phyloP scores from a whole-genome alignment of 73 alveolate species.

The Halteria grandinella region DNA sequence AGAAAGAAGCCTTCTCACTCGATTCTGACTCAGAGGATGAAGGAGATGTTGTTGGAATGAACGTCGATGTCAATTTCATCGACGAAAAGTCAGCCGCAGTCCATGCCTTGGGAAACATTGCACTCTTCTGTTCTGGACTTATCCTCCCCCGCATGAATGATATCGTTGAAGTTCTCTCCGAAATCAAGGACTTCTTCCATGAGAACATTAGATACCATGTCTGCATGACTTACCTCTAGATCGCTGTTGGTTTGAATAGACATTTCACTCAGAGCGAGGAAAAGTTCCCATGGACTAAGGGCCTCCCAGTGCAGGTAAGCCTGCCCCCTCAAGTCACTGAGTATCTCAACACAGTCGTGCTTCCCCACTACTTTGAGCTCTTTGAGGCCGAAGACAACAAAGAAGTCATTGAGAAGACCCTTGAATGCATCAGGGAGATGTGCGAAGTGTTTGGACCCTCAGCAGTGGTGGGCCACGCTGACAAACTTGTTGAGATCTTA shows the following conservation, averaged over 20 bases:
- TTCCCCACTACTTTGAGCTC: constrained; percentile 44
- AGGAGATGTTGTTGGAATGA: constrained; percentile 68
- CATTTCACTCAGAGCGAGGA: constrained; percentile 14
- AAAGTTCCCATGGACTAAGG: constrained; percentile 61
- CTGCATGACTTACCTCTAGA: constrained; percentile 42
- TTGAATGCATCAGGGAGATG: constrained; percentile 61
- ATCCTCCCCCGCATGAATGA: constrained; percentile 38
- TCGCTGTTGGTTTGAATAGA: constrained; percentile 66
- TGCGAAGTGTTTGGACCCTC: constrained; percentile 71
- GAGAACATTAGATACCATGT: constrained; percentile 68
- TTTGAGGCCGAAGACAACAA: constrained; percentile 61
- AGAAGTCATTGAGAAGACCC: constrained; percentile 67
- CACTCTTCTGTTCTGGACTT: constrained; percentile 13
- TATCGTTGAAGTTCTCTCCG: constrained; percentile 31
- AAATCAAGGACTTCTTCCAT: constrained; percentile 54
- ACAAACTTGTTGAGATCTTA: constrained; percentile 32
- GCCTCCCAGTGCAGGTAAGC: constrained; percentile 44
- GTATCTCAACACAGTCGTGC: constrained; percentile 47
- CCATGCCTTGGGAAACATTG: constrained; percentile 65
- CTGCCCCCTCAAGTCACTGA: constrained; percentile 42
- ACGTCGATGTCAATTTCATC: constrained; percentile 53
- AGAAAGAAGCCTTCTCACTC: constrained; percentile 61
- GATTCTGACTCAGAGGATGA: constrained; percentile 72
- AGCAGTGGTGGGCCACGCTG: constrained; percentile 30
- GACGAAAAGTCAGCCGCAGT: constrained; percentile 73